Conservation (phyloP, 2,329 filamentous ascomycete genomes). For the Chrysosporium keratinophilum region DNA sequence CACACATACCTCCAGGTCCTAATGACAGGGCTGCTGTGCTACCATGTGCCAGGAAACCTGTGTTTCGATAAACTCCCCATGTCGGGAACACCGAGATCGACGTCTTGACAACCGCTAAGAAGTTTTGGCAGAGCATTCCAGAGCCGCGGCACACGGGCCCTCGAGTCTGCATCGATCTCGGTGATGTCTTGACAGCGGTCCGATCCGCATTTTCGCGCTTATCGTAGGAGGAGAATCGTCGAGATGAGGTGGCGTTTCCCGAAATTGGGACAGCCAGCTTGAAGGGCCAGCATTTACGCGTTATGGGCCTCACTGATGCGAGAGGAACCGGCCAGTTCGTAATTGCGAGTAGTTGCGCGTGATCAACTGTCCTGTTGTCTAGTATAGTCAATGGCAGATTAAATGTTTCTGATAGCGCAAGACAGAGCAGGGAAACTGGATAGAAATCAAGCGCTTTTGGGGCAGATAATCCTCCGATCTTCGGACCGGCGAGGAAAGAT, state of each 20-base stretch:
- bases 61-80: background rate
- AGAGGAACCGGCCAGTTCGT: background rate
- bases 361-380: background rate
- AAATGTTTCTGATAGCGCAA: background rate
- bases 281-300: no score
- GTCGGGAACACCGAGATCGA: slow-evolving; percentile 2
- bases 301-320: background rate
- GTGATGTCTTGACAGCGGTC: background rate
- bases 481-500: background rate
- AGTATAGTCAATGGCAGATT: background rate
- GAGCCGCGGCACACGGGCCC: slow-evolving; percentile 4
- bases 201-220: background rate
- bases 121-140: background rate
- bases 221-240: background rate
- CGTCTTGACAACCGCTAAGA: background rate
- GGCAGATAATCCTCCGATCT: background rate
- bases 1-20: background rate
- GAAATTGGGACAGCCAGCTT: background rate
- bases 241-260: background rate
- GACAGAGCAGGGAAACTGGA: background rate
- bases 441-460: background rate
- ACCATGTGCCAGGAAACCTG: background rate
- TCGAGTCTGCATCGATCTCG: background rate
- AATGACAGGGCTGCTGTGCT: background rate
- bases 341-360: background rate